Base-by-base conservation (phyloP, 2,329 filamentous ascomycete species). In the Alternaria brassicicola region DNA sequence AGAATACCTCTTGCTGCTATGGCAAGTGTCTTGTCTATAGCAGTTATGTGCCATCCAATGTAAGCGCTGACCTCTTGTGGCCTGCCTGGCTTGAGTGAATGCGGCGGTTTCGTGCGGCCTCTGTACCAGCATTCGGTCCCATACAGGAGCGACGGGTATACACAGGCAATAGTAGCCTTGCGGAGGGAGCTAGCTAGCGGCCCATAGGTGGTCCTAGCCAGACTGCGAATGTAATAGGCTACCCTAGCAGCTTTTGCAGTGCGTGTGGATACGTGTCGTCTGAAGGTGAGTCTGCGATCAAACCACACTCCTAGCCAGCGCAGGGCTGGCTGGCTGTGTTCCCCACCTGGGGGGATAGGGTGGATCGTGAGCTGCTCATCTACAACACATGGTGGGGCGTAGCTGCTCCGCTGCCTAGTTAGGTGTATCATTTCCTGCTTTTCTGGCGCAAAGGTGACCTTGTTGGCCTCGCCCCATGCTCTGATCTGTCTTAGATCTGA, bases 351-450 rank as follows among this genome's bases (percentile, higher is more conserved):
- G 21, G 54, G 3, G 31, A 60, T 53, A 30, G 42, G 39, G 30
- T 33, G 15, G 53, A 46, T 26, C 41, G 28, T 50, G 43, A 21
- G 12, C 28, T 5, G 8, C 21, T 43, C 39, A 21, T 21, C 12
- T 45, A 52, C 28, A 21, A 36, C 19, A 9, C 43, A 41, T 4
- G 5, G 6, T 30, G 41, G 51, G 6, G 56, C 15, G 45, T 55
- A 47, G 45, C 23, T 47, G 15, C 31, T 17, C 23, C 19, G 15
- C 26, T 61, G 45, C 10, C 46, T 49, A 13, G 58, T 61, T 15
- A 57, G 46, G 50, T 61, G 50, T 25, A 61, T 61, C 26, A 56
- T 56, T 38, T 61, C 58, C 42, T 42, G 45, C 46, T 61, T 61
- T 42, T 61, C 58, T 42, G 28, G 58, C 4, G 58, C 53, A 45